These are phyloP conservation scores for Talaromyces nanjingensis DNA, from an alignment of 495 filamentous ascomycete species.

Conservation along the genomic window DNA sequence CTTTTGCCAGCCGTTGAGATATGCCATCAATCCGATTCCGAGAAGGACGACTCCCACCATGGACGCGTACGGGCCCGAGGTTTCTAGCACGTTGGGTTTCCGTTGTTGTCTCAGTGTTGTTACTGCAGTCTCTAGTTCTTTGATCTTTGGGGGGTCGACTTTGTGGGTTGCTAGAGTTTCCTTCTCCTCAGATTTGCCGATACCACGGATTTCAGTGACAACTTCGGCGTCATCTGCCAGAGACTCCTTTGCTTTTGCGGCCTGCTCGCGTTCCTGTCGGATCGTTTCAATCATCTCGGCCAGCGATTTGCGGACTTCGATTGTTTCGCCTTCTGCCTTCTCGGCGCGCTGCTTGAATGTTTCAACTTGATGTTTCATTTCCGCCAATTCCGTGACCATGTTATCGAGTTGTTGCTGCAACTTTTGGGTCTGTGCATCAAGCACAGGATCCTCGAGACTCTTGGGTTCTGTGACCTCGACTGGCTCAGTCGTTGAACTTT, in stretches of 20 bases:
- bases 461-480: conserved; percentile 27
- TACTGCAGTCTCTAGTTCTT: conserved; percentile 32
- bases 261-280: conserved; percentile 53
- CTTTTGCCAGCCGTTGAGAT: conserved; percentile 82
- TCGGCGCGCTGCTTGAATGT: conserved; percentile 70
- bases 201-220: conserved; percentile 6
- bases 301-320: conserved; percentile 60
- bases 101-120: conserved; percentile 34
- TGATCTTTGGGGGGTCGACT: conserved; percentile 16
- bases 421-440: conserved; percentile 24
- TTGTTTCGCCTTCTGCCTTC: conserved; percentile 67
- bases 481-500: conserved; percentile 10
- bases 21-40: conserved; percentile 89
- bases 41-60: conserved; percentile 85
- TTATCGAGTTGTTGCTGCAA: conserved; percentile 70
- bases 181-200: conserved; percentile 16
- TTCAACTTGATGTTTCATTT: conserved; percentile 74
- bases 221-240: background rate
- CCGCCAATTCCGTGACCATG: conserved; percentile 77
- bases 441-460: conserved; percentile 17
- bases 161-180: background rate
- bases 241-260: conserved; percentile 8
- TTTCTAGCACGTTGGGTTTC: conserved; percentile 41
- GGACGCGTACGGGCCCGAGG: conserved; percentile 74
- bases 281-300: conserved; percentile 86